A percentile compares a stretch with the other conserved stretches of the same genome.
Conservation (phyloP, 2,329 filamentous ascomycete species). For the Epichloe sylvatica region DNA sequence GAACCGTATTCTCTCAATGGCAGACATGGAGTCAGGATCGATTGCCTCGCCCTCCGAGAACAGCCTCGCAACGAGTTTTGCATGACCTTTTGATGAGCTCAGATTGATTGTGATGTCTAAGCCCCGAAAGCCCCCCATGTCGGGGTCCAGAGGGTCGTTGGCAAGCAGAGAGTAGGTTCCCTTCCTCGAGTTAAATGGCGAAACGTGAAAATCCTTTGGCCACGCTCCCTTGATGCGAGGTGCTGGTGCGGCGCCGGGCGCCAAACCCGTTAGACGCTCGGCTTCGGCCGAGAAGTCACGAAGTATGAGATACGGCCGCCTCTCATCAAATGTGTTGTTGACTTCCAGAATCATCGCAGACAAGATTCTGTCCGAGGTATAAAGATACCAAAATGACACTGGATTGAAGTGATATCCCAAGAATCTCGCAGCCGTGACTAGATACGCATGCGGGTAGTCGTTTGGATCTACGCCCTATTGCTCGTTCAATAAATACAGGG, state of each 20-base stretch:
- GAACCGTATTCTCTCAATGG: constrained; percentile 30
- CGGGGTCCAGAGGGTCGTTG: constrained; percentile 28
- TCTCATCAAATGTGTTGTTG: constrained; percentile 64
- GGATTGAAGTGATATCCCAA: constrained; percentile 61
- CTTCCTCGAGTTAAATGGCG: constrained; percentile 54
- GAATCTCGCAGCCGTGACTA: constrained; percentile 57
- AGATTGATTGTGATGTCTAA: constrained; percentile 49
- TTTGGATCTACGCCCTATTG: constrained; percentile 41
- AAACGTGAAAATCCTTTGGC: constrained; percentile 64
- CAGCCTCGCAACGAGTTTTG: constrained; percentile 48
- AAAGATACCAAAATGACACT: constrained; percentile 69
- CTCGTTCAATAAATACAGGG: not conserved
- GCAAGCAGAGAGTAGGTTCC: constrained; percentile 39
- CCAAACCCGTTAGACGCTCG: constrained; percentile 4
- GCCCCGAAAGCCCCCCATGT: constrained; percentile 21
- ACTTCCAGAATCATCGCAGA: constrained; percentile 57
- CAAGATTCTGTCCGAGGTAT: constrained; percentile 42
- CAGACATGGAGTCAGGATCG: constrained; percentile 34
- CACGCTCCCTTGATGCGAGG: constrained; percentile 35
- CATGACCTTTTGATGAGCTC: constrained; percentile 42
- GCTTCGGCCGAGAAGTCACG: constrained; percentile 14
- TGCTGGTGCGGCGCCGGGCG: not conserved
- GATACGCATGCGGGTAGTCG: constrained; percentile 52
- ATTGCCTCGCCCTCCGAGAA: constrained; percentile 37
- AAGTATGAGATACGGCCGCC: constrained; percentile 28